Conservation (phyloP, 306 rosid species). For the Rosa chinensis region DNA sequence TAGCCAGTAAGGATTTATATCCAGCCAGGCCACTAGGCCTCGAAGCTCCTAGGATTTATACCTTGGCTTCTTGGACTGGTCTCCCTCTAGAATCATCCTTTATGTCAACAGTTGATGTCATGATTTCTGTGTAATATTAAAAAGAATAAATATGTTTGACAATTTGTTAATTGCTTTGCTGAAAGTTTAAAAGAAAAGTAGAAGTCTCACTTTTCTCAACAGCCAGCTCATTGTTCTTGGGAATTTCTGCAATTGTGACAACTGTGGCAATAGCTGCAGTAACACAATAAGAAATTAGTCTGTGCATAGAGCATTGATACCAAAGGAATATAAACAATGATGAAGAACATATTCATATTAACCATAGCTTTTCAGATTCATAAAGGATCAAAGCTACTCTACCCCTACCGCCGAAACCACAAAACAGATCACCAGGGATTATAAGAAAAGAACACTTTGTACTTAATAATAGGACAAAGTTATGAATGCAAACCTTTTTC, state of each 20-base stretch:
- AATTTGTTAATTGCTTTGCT: not conserved
- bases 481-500: constrained; percentile 58
- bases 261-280: constrained; percentile 54
- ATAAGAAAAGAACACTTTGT: too few relatives aligned
- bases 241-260: constrained; percentile 46
- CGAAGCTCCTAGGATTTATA: not conserved
- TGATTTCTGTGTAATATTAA: constrained; percentile 30
- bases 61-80: constrained; percentile 33
- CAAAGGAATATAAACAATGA: not conserved
- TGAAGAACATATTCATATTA: not conserved
- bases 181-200: not conserved
- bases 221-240: constrained; percentile 49
- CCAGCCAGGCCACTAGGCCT: too few relatives aligned
- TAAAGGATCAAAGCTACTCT: too few relatives aligned
- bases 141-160: not conserved
- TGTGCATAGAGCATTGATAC: not conserved
- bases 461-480: not conserved
- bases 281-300: not conserved
- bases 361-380: too few relatives aligned
- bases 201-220: constrained; percentile 42
- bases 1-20: too few relatives aligned
- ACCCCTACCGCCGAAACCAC: too few relatives aligned
- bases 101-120: constrained; percentile 51
- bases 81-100: constrained; percentile 51
- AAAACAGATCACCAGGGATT: too few relatives aligned